Base-by-base conservation (phyloP, 2,329 filamentous ascomycete genomes). In the Epichloe amarillans region DNA sequence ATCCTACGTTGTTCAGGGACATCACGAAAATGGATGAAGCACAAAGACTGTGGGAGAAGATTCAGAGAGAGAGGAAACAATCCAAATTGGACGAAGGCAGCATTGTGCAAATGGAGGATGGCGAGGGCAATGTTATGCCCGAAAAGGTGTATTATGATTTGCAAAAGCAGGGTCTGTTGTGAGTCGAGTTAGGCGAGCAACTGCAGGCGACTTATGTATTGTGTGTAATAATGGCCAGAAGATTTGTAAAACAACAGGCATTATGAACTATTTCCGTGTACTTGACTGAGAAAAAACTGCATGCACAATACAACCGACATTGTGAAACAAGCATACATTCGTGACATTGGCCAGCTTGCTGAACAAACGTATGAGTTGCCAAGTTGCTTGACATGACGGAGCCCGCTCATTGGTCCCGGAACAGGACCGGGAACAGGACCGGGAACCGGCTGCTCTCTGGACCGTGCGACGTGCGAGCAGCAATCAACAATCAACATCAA, bases 91-190 rank as follows among this genome's bases (percentile, higher is more conserved):
- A 84, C 55, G 84, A 86, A 43, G 88, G 91, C 39, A 88, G 85
- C 53, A 80, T 98, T 10, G 88, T 97, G 47, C 89, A 98, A 73
- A 98, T 98, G 93, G 93, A 98, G 73, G 93, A 98, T 66, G 86
- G 82, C 0, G 87, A 95, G 64, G 93, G 93, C 45, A 97, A 98
- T 62, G 93, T 98, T 52, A 98, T 98, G 93, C 93, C 94, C 0
- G 89, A 96, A 71, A 95, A 95, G 75, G 91, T 98, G 50, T 98
- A 96, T 67, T 83, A 90, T 57, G 93, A 98, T 75, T 70, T 97
- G 68, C 86, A 88, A 68, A 95, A 94, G 71, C 88, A 95, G 65
- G 91, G 91, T 36, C 73, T 95, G 62, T 70, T 94, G 57, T 93
- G 74, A 68, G 51, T 15, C 12, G 15, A 38, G 3, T 6, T 17